Base-by-base conservation (phyloP, 1,284 basidiomycete genomes). In the Ganoderma resinaceum region DNA sequence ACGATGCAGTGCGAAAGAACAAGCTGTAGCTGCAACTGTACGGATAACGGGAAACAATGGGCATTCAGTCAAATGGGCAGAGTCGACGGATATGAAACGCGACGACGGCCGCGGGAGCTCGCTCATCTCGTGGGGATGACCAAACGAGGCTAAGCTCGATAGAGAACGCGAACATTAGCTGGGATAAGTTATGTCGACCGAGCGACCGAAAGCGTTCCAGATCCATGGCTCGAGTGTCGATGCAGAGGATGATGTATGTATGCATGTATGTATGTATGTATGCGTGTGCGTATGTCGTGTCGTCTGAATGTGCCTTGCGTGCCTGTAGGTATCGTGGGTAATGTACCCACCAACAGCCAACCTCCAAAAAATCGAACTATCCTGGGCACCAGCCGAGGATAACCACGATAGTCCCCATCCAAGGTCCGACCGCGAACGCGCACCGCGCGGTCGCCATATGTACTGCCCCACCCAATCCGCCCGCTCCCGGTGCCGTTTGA, bases 131-230 rank as follows among this genome's bases (percentile, higher is more conserved):
- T 46, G 18, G 16, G 43, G 43, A 46, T 23, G 43, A 46, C 8
- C 14, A 11, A 20, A 46, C 43, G 43, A 46, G 43, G 23, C 6
- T 14, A 20, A 16, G 9, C 37, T 58, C 55, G 33, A 16, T 3
- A 16, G n/a, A 14, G 37, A 62, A 67, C 52, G 62, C 4, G 66
- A 61, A 46, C 59, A 72, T 72, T 70, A 72, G 69, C 62, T 62
- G 65, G 52, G 67, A 72, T 72, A 72, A 72, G 65, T 72, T 72
- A 72, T 68, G 71, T 70, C 71, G 71, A 68, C 69, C 69, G 63
- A 69, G 71, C 71, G 71, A 72, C 71, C 40, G 61, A 72, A 70
- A 68, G 57, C 42, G 66, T 62, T 68, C 65, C 63, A 26, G 60
- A 67, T 57, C 61, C 35, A 53, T 40, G 23, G 29, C 23, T 42